A percentile compares a stretch with the other conserved stretches of the same genome.
Evolutionary conservation across 192 early-diverging fungal species (phyloP).

Genomic region (Chytriomyces hyalinus): DNA sequence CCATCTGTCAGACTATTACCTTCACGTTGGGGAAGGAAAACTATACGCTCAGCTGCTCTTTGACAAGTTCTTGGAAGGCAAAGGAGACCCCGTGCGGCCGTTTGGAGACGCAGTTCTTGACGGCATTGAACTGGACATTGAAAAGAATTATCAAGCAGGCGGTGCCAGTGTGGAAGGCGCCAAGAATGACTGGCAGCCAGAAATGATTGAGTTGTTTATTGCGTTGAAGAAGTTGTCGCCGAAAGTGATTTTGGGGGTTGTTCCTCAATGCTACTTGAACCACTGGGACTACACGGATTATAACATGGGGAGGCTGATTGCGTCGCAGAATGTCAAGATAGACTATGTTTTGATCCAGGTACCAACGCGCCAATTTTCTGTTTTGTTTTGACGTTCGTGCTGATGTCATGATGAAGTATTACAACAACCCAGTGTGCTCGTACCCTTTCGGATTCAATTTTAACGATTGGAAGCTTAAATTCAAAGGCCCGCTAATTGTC

Average conservation of each 20-base stretch:
- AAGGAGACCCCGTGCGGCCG: constrained; percentile 5
- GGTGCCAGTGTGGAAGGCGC: neutral
- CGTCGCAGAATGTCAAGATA: neutral
- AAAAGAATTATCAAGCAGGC: neutral
- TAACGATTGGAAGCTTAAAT: constrained; percentile 2
- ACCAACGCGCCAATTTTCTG: no score
- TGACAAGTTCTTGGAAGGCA: constrained; percentile 14
- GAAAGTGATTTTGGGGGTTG: neutral
- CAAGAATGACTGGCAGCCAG: neutral
- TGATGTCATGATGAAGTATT: neutral
- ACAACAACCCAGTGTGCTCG: constrained; percentile 23
- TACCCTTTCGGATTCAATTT: constrained; percentile 25
- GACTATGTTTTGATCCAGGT: neutral
- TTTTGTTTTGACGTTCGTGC: no score
- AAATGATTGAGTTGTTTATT: neutral
- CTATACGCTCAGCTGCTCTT: constrained; percentile 13
- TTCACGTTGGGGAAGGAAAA: constrained; percentile 2
- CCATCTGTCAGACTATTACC: neutral
- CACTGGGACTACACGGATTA: constrained; percentile 1
- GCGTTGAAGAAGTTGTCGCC: neutral
- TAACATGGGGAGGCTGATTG: constrained; percentile 4
- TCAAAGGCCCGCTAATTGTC: constrained; percentile 1
- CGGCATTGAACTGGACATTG: neutral
- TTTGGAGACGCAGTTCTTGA: neutral
- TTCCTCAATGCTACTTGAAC: neutral